These are phyloP conservation scores for Boletus reticulatus DNA, from an alignment of 768 basidiomycete species.

Conservation along the genomic window DNA sequence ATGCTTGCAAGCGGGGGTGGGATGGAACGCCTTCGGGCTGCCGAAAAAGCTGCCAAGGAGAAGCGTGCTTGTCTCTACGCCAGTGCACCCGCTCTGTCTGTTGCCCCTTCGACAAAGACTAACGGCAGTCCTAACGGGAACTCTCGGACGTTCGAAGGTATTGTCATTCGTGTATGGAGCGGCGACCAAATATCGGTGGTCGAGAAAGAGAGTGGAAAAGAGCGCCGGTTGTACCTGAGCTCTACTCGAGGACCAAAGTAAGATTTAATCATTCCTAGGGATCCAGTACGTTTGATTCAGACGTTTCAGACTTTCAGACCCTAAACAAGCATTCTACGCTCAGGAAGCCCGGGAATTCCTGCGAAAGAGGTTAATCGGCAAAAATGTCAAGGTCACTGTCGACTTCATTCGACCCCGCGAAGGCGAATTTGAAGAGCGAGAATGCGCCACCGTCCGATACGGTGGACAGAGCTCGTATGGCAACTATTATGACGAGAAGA, in stretches of 20 bases:
- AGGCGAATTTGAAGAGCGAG: slow-evolving; percentile 91
- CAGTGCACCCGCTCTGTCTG: slow-evolving; percentile 41
- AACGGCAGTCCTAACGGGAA: slow-evolving; percentile 46
- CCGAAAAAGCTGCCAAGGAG: slow-evolving; percentile 80
- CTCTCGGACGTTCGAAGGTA: slow-evolving; percentile 68
- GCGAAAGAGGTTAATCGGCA: slow-evolving; percentile 89
- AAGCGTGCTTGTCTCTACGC: slow-evolving; percentile 71
- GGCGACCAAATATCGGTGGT: slow-evolving; percentile 86
- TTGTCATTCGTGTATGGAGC: slow-evolving; percentile 86
- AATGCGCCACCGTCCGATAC: slow-evolving; percentile 86
- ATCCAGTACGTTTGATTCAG: slow-evolving; percentile 1
- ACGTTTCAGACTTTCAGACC: slow-evolving; percentile 66
- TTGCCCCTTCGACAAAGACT: slow-evolving; percentile 39
- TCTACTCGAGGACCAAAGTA: slow-evolving; percentile 86
- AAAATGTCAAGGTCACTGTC: slow-evolving; percentile 74
- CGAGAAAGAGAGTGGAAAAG: slow-evolving; percentile 69
- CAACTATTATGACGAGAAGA: background rate
- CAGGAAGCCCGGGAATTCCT: slow-evolving; percentile 93
- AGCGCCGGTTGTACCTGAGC: slow-evolving; percentile 82
- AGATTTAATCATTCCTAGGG: slow-evolving; percentile 15
- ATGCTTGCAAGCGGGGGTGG: slow-evolving; percentile 82
- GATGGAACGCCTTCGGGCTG: slow-evolving; percentile 84
- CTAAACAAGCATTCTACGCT: slow-evolving; percentile 83
- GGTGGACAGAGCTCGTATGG: slow-evolving; percentile 77
- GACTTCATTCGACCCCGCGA: slow-evolving; percentile 92